Conservation (phyloP, 1,139 yeast species). For the Candida buenavistaensis region DNA sequence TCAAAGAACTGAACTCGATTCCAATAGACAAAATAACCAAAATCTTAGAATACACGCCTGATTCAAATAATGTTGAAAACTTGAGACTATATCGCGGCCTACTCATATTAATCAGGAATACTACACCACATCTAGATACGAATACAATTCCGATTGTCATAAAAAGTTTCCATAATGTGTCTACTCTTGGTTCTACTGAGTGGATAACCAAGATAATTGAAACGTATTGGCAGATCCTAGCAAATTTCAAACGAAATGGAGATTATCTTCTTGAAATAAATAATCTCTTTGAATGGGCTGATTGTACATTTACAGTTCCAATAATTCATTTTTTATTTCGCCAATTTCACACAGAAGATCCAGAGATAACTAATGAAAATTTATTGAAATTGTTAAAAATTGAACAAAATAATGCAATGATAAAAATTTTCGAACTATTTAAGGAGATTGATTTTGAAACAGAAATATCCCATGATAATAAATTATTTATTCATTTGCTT, state of each 20-base stretch:
- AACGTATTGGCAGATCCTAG: constrained; percentile 15
- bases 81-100: constrained; percentile 14
- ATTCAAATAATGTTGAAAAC: constrained; percentile 2
- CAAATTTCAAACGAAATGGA: constrained; percentile 13
- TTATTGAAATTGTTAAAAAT: constrained; percentile 10
- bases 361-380: constrained; percentile 12
- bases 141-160: constrained; percentile 5
- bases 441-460: constrained; percentile 7
- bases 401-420: constrained; percentile 6
- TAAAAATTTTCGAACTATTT: constrained; percentile 7
- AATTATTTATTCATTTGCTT: constrained; percentile 16
- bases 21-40: constrained; percentile 1
- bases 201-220: constrained; percentile 8
- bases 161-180: constrained; percentile 7
- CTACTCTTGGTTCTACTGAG: constrained; percentile 2
- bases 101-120: constrained; percentile 13
- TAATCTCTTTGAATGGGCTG: constrained; percentile 7
- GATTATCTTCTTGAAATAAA: constrained; percentile 4
- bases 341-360: constrained; percentile 14
- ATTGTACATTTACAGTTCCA: constrained; percentile 4
- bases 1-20: not conserved
- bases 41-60: constrained; percentile 7
- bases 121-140: constrained; percentile 5
- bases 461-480: constrained; percentile 12
- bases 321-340: constrained; percentile 15